A percentile compares a stretch with the other conserved stretches of the same genome.
phyloP scores from a whole-genome alignment of 108 stramenopile species.

The Phaeodactylum tricornutum region DNA sequence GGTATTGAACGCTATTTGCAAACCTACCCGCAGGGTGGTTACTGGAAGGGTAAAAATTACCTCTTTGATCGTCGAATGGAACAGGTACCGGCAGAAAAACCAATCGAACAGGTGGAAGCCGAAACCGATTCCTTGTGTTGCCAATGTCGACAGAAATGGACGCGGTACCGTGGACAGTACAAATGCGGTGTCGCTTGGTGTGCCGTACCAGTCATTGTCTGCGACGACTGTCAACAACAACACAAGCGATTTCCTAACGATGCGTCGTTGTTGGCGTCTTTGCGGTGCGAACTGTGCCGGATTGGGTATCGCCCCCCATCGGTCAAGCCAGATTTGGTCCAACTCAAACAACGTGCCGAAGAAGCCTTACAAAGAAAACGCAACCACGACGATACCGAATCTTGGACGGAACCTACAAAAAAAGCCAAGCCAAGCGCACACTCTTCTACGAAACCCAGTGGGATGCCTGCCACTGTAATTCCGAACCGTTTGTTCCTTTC shows the following conservation, averaged over 20 bases:
- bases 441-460: too few species aligned
- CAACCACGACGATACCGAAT: too few species aligned
- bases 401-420: too few species aligned
- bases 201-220: slow-evolving; percentile 73
- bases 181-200: slow-evolving; percentile 36
- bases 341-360: slow-evolving; percentile 41
- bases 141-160: slow-evolving; percentile 36
- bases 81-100: slow-evolving; percentile 37
- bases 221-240: slow-evolving; percentile 17
- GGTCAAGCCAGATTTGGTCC: slow-evolving; percentile 37
- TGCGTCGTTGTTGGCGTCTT: too few species aligned
- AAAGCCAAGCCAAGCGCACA: too few species aligned
- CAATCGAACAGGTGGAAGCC: slow-evolving; percentile 24
- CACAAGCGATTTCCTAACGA: slow-evolving; percentile 10
- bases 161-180: slow-evolving; percentile 38
- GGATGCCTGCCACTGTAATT: too few species aligned
- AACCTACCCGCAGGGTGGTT: slow-evolving; percentile 62
- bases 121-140: slow-evolving; percentile 42
- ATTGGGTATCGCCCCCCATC: slow-evolving; percentile 41
- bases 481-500: slow-evolving; percentile 19
- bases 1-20: slow-evolving; percentile 82
- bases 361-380: too few species aligned
- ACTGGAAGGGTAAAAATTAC: slow-evolving; percentile 77
- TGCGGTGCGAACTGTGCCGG: slow-evolving; percentile 41
- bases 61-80: slow-evolving; percentile 75